A percentile compares a stretch with the other conserved stretches of the same genome.
Evolutionary conservation across 176 grass and related monocot genomes (phyloP).

Genomic region (Rhynchospora pubera): DNA sequence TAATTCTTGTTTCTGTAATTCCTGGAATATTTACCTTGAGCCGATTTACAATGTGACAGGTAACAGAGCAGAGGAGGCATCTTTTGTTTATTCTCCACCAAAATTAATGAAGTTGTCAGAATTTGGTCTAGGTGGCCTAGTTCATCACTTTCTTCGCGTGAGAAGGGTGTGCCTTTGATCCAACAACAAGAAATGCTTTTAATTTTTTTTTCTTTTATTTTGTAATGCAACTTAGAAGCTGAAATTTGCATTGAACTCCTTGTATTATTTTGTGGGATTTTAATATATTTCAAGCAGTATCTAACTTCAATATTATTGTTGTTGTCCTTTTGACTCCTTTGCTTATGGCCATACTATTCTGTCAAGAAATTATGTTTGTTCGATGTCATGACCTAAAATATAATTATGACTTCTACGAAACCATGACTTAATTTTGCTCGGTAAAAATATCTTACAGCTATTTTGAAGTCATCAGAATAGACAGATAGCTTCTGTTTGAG

Average conservation of each 20-base stretch:
- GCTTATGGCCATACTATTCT: not conserved
- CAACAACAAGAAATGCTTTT: not conserved
- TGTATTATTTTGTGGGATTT: not conserved
- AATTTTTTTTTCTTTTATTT: not conserved
- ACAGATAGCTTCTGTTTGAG: too few species aligned
- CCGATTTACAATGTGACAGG: not conserved
- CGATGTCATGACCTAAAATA: not conserved
- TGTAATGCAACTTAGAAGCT: not conserved
- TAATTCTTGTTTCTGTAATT: conserved; percentile 6
- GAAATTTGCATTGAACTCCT: not conserved
- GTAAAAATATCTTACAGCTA: not conserved
- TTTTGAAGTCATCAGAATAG: too few species aligned
- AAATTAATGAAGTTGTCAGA: conserved; percentile 11
- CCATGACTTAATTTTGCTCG: not conserved
- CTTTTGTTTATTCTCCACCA: not conserved
- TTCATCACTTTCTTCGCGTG: conserved; percentile 8
- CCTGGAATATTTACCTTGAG: not conserved
- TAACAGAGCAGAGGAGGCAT: conserved; percentile 5
- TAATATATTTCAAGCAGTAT: too few species aligned
- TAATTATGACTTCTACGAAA: not conserved
- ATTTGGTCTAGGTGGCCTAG: not conserved
- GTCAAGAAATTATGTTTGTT: not conserved
- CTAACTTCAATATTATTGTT: not conserved
- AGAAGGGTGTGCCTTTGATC: not conserved
- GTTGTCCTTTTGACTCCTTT: not conserved